These are phyloP conservation scores for Phytophthora lateralis DNA, from an alignment of 352 stramenopile species.

Conservation along the genomic window DNA sequence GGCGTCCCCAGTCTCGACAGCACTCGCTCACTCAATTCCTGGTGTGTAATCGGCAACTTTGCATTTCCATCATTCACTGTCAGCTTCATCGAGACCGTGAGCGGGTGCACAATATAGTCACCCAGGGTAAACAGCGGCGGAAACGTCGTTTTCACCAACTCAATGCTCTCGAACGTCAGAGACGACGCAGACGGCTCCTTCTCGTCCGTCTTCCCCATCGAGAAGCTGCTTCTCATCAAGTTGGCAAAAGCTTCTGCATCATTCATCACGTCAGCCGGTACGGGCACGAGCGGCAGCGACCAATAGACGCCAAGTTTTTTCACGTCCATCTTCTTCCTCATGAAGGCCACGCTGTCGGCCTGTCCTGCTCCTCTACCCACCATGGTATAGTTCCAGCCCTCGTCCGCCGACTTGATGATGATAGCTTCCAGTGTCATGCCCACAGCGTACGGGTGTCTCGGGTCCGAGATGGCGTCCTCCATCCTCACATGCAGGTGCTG, in stretches of 20 bases:
- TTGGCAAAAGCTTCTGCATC: constrained; percentile 65
- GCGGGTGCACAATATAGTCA: constrained; percentile 76
- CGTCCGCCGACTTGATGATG: constrained; percentile 84
- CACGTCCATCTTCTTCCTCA: constrained; percentile 85
- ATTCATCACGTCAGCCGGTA: constrained; percentile 49
- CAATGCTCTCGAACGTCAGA: constrained; percentile 3
- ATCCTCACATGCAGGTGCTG: constrained; percentile 78
- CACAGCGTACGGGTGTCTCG: constrained; percentile 53
- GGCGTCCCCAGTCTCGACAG: constrained; percentile 73
- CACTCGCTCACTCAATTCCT: constrained; percentile 74
- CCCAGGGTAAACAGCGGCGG: constrained; percentile 45
- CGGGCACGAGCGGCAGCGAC: constrained; percentile 56
- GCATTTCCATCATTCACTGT: constrained; percentile 83
- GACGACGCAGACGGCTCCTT: constrained; percentile 9
- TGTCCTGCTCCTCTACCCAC: constrained; percentile 51
- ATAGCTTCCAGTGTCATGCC: constrained; percentile 80
- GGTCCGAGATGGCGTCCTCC: constrained; percentile 68
- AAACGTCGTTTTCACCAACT: constrained; percentile 14
- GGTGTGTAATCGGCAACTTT: constrained; percentile 80
- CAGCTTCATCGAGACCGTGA: constrained; percentile 81
- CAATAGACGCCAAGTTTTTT: constrained; percentile 85
- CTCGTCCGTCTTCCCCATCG: constrained; percentile 9
- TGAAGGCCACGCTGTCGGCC: constrained; percentile 36
- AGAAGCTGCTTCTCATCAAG: constrained; percentile 77
- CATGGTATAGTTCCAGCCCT: constrained; percentile 86